phyloP scores from a whole-genome alignment of 768 basidiomycete species.

The Tricholomella constricta region DNA sequence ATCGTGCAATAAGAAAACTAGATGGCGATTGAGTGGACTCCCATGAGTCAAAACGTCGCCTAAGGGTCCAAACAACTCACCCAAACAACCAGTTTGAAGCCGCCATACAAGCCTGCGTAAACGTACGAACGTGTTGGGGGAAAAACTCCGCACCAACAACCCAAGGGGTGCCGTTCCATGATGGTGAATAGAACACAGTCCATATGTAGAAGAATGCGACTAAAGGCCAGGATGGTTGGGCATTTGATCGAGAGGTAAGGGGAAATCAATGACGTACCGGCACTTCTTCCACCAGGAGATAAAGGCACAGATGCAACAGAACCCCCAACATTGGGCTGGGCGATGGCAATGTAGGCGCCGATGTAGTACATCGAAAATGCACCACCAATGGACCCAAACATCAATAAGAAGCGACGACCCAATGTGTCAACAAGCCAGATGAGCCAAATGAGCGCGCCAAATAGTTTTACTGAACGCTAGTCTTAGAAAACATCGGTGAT shows the following conservation, averaged over 20 bases:
- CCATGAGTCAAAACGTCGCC: background rate
- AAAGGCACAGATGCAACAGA: slow-evolving; percentile 14
- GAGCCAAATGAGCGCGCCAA: slow-evolving; percentile 42
- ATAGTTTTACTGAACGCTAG: slow-evolving; percentile 28
- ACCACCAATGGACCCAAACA: slow-evolving; percentile 42
- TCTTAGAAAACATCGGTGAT: no score
- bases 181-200: slow-evolving; percentile 39
- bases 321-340: slow-evolving; percentile 23
- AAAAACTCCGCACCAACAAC: slow-evolving; percentile 46
- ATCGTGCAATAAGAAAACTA: slow-evolving; percentile 37
- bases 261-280: slow-evolving; percentile 24
- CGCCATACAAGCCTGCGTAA: slow-evolving; percentile 39
- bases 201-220: slow-evolving; percentile 41
- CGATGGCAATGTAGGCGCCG: slow-evolving; percentile 44
- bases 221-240: background rate
- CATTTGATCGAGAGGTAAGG: background rate
- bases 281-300: slow-evolving; percentile 30
- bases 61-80: slow-evolving; percentile 10
- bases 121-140: slow-evolving; percentile 40
- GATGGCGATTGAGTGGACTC: background rate
- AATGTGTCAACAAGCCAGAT: slow-evolving; percentile 42
- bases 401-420: slow-evolving; percentile 43
- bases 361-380: slow-evolving; percentile 45
- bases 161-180: slow-evolving; percentile 51
- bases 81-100: slow-evolving; percentile 39